Evolutionary conservation across 2,329 filamentous ascomycete species (phyloP).

Genomic region (Curvularia spicifera): DNA sequence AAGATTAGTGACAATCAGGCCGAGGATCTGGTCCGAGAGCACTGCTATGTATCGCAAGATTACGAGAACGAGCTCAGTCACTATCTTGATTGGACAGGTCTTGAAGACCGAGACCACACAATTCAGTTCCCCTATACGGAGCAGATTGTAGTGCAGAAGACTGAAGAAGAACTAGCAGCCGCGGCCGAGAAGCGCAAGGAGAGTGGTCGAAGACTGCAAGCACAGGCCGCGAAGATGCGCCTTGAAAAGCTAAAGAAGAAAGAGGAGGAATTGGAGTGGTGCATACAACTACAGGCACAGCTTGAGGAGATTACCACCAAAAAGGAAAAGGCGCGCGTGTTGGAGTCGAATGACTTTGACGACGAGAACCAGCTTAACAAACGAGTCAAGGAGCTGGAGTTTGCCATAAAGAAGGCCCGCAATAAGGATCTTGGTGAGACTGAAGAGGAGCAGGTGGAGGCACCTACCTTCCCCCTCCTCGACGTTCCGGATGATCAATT

Average conservation of each 20-base stretch:
- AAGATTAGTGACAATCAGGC: slow-evolving; percentile 87
- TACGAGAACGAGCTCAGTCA: slow-evolving; percentile 78
- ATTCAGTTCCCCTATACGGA: slow-evolving; percentile 95
- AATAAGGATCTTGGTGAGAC: slow-evolving; percentile 91
- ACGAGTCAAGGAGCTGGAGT: slow-evolving; percentile 86
- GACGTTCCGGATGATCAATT: slow-evolving; percentile 91
- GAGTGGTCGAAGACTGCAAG: slow-evolving; percentile 86
- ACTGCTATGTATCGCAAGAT: slow-evolving; percentile 86
- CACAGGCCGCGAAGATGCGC: slow-evolving; percentile 97
- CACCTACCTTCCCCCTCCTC: slow-evolving; percentile 84
- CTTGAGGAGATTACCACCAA: slow-evolving; percentile 81
- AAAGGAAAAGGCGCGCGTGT: slow-evolving; percentile 75
- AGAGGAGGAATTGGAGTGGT: slow-evolving; percentile 94
- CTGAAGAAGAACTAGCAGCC: slow-evolving; percentile 86
- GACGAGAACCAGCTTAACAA: slow-evolving; percentile 87
- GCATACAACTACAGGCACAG: slow-evolving; percentile 78
- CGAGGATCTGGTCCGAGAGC: slow-evolving; percentile 83
- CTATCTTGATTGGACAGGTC: slow-evolving; percentile 87
- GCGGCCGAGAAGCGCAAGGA: slow-evolving; percentile 96
- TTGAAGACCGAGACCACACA: slow-evolving; percentile 87
- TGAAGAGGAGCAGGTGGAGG: slow-evolving; percentile 77
- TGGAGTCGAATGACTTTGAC: slow-evolving; percentile 91
- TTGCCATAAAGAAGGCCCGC: slow-evolving; percentile 83
- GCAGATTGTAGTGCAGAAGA: slow-evolving; percentile 88
- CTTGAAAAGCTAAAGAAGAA: slow-evolving; percentile 94